Evolutionary conservation across 257 asterid genomes (phyloP).

Genomic region (Solanum pimpinellifolium): DNA sequence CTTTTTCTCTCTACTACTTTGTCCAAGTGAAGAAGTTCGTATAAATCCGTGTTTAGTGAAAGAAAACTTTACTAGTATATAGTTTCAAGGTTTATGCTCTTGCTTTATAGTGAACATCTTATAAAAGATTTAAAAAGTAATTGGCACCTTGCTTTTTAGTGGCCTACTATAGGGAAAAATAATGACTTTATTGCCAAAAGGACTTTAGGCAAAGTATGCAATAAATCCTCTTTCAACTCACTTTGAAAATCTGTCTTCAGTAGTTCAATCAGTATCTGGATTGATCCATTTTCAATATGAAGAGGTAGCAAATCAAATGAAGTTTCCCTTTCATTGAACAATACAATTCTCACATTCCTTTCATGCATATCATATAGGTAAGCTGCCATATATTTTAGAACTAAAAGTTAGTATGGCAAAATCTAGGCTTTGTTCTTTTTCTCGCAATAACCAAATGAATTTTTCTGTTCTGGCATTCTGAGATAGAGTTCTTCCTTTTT

Average conservation of each 20-base stretch:
- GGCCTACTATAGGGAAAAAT: constrained; percentile 4
- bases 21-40: neutral
- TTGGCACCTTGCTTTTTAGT: constrained; percentile 7
- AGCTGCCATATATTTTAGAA: neutral
- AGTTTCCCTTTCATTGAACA: neutral
- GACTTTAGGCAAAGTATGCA: neutral
- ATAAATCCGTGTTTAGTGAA: neutral
- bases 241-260: constrained; percentile 13
- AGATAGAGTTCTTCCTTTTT: neutral
- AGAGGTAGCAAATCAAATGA: neutral
- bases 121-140: neutral
- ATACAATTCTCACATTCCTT: neutral
- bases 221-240: constrained; percentile 3
- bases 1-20: neutral
- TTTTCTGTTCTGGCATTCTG: neutral
- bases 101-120: neutral
- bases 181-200: constrained; percentile 17
- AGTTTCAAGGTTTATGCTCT: neutral
- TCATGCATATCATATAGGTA: neutral
- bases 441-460: neutral
- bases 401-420: neutral
- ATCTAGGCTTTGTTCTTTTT: neutral
- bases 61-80: neutral
- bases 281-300: neutral
- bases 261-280: neutral